Evolutionary conservation across 2,329 filamentous ascomycete genomes (phyloP), one percentile per base, ranked within the genome.

Genomic region (Sporothrix brasiliensis): DNA sequence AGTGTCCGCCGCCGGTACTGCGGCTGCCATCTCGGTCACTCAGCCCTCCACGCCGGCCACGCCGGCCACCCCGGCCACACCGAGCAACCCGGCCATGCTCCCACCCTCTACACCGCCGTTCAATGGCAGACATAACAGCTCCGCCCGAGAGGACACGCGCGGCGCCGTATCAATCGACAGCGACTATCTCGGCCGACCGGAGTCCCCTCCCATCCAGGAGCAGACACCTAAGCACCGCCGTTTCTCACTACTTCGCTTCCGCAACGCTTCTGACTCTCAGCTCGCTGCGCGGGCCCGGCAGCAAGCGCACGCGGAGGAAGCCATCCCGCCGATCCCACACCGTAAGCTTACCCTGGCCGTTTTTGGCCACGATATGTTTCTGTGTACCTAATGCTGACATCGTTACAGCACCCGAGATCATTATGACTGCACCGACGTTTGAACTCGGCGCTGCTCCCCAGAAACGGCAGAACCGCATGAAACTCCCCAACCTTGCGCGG

Each of bases 191-290:
- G 73, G 75, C 73, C 80, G 83, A 49, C 81, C 84, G 14, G 80
- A 80, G 49, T 83, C 83, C 14, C 86, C 86, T 34, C 82, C 84
- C 16, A 78, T 85, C 69, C 85, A 87, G 75, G 85, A 87, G 66
- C 84, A 88, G 76, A 83, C 80, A 44, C 80, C 81, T 47, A 88
- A 85, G 75, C 85, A 88, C 75, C 85, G 84, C 72, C 86, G 88
- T 72, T 90, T 90, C 77, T 89, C 87, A 70, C 83, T 97, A 79
- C 83, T 97, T 81, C 90, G 91, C 77, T 93, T 95, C 79, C 91
- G 93, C 76, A 94, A 97, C 86, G 94, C 93, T 73, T 97, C 94
- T 10, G 94, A 98, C 81, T 91, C 93, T 67, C 93, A 97, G 79
- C 82, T 98, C 72, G 93, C 92, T 13, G 83, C 89, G 41, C 87